Evolutionary conservation across 768 basidiomycete genomes (phyloP).

Genomic region (Mycena indigotica): DNA sequence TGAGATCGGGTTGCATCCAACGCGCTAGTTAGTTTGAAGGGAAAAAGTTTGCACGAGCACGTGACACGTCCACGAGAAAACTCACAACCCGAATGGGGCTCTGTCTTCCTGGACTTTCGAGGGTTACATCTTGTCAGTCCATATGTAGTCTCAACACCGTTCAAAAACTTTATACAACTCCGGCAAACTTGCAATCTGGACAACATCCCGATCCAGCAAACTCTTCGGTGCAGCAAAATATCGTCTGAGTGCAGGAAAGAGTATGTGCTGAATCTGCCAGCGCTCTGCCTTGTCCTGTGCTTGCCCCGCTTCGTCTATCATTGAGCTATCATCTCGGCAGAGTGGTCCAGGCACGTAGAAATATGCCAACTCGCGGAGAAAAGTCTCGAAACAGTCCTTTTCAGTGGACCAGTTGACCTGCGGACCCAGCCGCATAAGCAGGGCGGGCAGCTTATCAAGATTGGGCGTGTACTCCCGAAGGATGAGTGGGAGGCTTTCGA

Average conservation of each 20-base stretch:
- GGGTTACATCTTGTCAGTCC: too few relatives aligned
- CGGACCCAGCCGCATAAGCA: conserved; percentile 91
- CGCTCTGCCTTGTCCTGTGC: conserved; percentile 58
- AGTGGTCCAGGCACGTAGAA: conserved; percentile 81
- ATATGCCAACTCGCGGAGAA: conserved; percentile 87
- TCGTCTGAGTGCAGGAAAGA: conserved; percentile 84
- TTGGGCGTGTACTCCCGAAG: conserved; percentile 89
- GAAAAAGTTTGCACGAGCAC: too few relatives aligned
- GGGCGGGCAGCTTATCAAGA: conserved; percentile 84
- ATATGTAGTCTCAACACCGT: conserved; percentile 71
- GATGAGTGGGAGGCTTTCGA: conserved; percentile 82
- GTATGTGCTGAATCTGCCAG: conserved; percentile 89
- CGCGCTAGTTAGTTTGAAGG: too few relatives aligned
- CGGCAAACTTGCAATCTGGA: conserved; percentile 87
- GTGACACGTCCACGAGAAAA: too few relatives aligned
- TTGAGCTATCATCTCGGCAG: conserved; percentile 20
- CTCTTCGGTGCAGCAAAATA: conserved; percentile 72
- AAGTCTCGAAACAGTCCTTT: conserved; percentile 79
- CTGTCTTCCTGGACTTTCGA: too few relatives aligned
- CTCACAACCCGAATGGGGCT: too few relatives aligned
- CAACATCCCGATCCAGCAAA: conserved; percentile 71
- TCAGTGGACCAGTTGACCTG: conserved; percentile 91
- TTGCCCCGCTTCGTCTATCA: conserved; percentile 34
- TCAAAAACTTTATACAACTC: conserved; percentile 96
- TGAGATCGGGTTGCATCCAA: too few relatives aligned